A percentile compares a stretch with the other conserved stretches of the same genome.
phyloP scores from a whole-genome alignment of 2,329 filamentous ascomycete genomes.

The Spiromastix sp. region DNA sequence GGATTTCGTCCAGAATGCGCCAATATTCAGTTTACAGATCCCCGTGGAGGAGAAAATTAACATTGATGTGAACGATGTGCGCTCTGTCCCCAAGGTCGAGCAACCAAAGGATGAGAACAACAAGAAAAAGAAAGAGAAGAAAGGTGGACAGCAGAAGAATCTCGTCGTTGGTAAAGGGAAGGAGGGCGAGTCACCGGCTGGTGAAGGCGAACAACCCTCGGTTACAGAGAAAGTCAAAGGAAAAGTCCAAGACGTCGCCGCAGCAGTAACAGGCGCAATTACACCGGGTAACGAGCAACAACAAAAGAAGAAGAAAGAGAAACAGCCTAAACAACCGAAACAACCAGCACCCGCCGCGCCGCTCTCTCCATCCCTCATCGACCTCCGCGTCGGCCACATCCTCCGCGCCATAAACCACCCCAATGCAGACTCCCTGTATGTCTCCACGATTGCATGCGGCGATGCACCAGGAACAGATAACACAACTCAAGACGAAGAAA shows the following conservation, averaged over 20 bases:
- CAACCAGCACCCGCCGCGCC: slow-evolving; percentile 60
- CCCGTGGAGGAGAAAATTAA: slow-evolving; percentile 63
- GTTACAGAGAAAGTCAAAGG: slow-evolving; percentile 40
- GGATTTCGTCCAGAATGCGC: slow-evolving; percentile 89
- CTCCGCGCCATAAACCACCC: slow-evolving; percentile 93
- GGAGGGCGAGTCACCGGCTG: slow-evolving; percentile 38
- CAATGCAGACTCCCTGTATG: slow-evolving; percentile 90
- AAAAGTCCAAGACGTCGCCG: slow-evolving; percentile 40
- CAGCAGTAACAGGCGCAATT: slow-evolving; percentile 21
- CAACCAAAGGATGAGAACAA: slow-evolving; percentile 95
- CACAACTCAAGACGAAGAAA: slow-evolving; percentile 65
- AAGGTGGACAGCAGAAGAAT: slow-evolving; percentile 35
- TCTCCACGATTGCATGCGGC: slow-evolving; percentile 90
- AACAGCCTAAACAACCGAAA: slow-evolving; percentile 61
- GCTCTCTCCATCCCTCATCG: slow-evolving; percentile 75
- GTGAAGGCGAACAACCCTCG: background rate
- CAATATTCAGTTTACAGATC: slow-evolving; percentile 58
- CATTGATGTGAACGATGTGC: slow-evolving; percentile 68
- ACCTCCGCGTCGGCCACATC: slow-evolving; percentile 93
- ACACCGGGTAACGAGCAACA: slow-evolving; percentile 32
- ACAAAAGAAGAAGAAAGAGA: slow-evolving; percentile 70
- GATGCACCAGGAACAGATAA: slow-evolving; percentile 78
- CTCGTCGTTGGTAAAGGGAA: slow-evolving; percentile 30
- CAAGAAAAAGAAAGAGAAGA: slow-evolving; percentile 93
- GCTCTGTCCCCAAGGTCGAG: slow-evolving; percentile 78